These are phyloP conservation scores for Clathrospora elynae DNA, from an alignment of 2,329 filamentous ascomycete genomes.

Conservation along the genomic window DNA sequence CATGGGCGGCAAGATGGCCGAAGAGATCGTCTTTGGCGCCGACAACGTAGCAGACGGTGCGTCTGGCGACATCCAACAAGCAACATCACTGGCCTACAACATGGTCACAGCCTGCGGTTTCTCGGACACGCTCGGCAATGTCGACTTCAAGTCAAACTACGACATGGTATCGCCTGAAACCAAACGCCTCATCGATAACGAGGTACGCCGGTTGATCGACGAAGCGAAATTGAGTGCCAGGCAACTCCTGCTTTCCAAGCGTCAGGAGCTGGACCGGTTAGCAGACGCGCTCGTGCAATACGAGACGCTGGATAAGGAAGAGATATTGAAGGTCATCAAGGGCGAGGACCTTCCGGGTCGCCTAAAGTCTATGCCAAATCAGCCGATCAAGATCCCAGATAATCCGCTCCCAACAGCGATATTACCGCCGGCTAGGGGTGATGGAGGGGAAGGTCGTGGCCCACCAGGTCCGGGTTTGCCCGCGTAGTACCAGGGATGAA, in stretches of 20 bases:
- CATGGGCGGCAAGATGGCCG: constrained; percentile 85
- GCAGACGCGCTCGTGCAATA: constrained; percentile 92
- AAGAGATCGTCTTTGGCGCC: constrained; percentile 89
- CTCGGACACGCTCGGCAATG: constrained; percentile 83
- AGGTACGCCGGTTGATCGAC: constrained; percentile 83
- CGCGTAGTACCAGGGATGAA: constrained; percentile 18
- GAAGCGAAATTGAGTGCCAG: constrained; percentile 77
- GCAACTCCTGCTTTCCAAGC: constrained; percentile 72
- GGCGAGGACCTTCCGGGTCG: constrained; percentile 81
- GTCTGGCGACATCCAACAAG: constrained; percentile 77
- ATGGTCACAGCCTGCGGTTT: constrained; percentile 93
- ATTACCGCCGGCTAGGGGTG: constrained; percentile 29
- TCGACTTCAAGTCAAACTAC: constrained; percentile 84
- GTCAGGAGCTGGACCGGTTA: constrained; percentile 83
- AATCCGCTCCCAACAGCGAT: constrained; percentile 18
- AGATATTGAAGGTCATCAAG: constrained; percentile 87
- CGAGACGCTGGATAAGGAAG: constrained; percentile 85
- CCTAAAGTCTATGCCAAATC: constrained; percentile 60
- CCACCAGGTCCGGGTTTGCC: constrained; percentile 26
- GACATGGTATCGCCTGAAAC: constrained; percentile 82
- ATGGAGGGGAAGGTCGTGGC: constrained; percentile 16
- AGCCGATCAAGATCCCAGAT: constrained; percentile 72
- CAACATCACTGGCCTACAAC: constrained; percentile 79
- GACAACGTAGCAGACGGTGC: constrained; percentile 91
- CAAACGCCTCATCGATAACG: constrained; percentile 81